phyloP scores from a whole-genome alignment of 1,284 basidiomycete species.

The Rhodotorula sp. region DNA sequence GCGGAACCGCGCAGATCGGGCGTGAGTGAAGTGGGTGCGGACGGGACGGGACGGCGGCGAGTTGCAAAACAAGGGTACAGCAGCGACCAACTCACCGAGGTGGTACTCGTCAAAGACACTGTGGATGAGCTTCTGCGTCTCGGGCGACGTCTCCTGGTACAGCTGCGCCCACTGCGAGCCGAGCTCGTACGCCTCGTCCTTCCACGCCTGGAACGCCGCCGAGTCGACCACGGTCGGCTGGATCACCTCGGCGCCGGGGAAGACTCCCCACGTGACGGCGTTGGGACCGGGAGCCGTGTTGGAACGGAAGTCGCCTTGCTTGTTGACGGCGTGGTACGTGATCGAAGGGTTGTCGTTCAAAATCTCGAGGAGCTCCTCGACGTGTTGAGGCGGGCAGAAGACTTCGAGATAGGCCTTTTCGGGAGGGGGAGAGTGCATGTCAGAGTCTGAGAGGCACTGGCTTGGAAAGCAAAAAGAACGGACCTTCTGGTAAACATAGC shows the following conservation, averaged over 20 bases:
- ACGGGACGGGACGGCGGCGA: background rate
- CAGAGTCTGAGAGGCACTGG: no score
- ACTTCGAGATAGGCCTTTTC: slow-evolving; percentile 93
- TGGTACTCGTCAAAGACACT: slow-evolving; percentile 42
- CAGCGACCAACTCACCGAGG: slow-evolving; percentile 47
- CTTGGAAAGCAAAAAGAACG: background rate
- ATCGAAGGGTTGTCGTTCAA: slow-evolving; percentile 77
- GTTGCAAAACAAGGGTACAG: background rate
- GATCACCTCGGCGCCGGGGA: slow-evolving; percentile 95
- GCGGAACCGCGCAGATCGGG: background rate
- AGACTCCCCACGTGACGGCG: slow-evolving; percentile 99
- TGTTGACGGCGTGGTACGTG: slow-evolving; percentile 82
- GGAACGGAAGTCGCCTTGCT: slow-evolving; percentile 81
- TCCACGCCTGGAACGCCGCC: slow-evolving; percentile 69
- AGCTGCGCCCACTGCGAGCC: slow-evolving; percentile 45
- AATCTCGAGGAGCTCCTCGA: slow-evolving; percentile 72
- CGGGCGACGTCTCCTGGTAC: slow-evolving; percentile 37
- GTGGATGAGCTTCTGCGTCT: slow-evolving; percentile 37
- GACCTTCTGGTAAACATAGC: slow-evolving; percentile 54
- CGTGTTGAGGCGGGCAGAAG: slow-evolving; percentile 74
- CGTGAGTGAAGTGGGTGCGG: no score
- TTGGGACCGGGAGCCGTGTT: slow-evolving; percentile 94
- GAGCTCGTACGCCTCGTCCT: slow-evolving; percentile 48
- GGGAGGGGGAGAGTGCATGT: background rate
- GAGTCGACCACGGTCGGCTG: slow-evolving; percentile 98